Conservation (phyloP, 208 protist genomes). For the Trypanosoma cruzi region DNA sequence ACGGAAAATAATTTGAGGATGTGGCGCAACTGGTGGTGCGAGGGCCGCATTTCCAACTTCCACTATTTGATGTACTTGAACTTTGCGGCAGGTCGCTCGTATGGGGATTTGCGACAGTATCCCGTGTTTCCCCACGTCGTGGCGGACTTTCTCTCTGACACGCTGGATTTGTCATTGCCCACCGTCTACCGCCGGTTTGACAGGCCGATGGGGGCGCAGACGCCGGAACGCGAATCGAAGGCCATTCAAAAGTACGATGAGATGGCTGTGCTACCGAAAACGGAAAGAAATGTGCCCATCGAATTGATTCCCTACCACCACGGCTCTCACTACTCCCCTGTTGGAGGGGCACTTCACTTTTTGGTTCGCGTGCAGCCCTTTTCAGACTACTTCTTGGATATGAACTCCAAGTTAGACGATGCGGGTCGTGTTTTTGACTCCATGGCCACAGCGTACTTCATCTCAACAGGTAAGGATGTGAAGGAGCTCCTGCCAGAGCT, state of each 20-base stretch:
- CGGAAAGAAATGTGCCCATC: conserved; percentile 19
- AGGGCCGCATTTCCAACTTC: conserved; percentile 84
- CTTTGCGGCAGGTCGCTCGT: conserved; percentile 66
- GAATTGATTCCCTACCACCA: conserved; percentile 79
- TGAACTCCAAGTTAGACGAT: conserved; percentile 40
- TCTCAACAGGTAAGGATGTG: conserved; percentile 57
- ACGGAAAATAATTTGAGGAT: conserved; percentile 35
- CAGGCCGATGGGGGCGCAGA: conserved; percentile 92
- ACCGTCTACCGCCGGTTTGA: conserved; percentile 71
- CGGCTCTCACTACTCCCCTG: conserved; percentile 92
- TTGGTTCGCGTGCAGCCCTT: conserved; percentile 95
- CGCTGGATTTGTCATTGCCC: conserved; percentile 55
- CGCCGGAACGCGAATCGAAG: conserved; percentile 35
- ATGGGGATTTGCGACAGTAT: conserved; percentile 86
- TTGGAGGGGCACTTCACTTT: conserved; percentile 86
- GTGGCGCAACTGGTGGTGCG: conserved; percentile 65
- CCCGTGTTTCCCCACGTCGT: conserved; percentile 91
- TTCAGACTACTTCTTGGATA: conserved; percentile 52
- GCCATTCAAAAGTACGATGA: conserved; percentile 53
- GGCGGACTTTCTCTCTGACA: conserved; percentile 59
- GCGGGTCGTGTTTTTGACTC: conserved; percentile 42
- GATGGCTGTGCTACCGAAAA: conserved; percentile 29
- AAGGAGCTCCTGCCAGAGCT: conserved; percentile 93
- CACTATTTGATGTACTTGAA: conserved; percentile 91
- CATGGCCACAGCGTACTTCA: conserved; percentile 28